Percentiles rank a stretch among this genome's conserved stretches.
Conservation (phyloP, 257 asterid genomes). For the Scutellaria barbata region DNA sequence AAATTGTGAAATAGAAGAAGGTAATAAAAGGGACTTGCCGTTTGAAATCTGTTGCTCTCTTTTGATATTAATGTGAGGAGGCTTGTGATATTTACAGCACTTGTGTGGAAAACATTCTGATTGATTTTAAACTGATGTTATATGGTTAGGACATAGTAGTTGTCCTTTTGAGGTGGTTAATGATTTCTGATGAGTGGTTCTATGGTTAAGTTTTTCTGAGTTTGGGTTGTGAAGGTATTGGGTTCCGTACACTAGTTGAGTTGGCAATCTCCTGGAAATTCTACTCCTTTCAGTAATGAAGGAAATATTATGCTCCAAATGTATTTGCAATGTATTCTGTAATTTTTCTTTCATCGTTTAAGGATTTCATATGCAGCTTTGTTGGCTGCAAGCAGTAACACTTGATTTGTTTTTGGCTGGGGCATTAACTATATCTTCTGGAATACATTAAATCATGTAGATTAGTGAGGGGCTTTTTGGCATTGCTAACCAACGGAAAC, state of each 20-base stretch:
- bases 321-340: no score
- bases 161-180: neutral
- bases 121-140: neutral
- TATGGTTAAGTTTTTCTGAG: neutral
- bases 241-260: conserved; percentile 3
- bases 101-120: neutral
- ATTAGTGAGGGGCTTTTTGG: neutral
- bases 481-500: no score
- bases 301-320: neutral
- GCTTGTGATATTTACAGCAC: neutral
- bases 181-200: neutral
- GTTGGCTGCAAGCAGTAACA: neutral
- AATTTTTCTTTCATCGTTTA: neutral
- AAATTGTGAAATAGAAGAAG: neutral
- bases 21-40: neutral
- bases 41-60: neutral
- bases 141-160: no score
- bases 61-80: neutral
- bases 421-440: neutral
- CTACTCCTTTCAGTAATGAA: neutral
- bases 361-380: neutral
- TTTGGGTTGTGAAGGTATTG: conserved; percentile 9
- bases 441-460: neutral
- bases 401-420: neutral
- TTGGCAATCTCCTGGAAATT: neutral